These are phyloP conservation scores for Geosmithia putterillii DNA, from an alignment of 2,329 filamentous ascomycete species.

Conservation along the genomic window DNA sequence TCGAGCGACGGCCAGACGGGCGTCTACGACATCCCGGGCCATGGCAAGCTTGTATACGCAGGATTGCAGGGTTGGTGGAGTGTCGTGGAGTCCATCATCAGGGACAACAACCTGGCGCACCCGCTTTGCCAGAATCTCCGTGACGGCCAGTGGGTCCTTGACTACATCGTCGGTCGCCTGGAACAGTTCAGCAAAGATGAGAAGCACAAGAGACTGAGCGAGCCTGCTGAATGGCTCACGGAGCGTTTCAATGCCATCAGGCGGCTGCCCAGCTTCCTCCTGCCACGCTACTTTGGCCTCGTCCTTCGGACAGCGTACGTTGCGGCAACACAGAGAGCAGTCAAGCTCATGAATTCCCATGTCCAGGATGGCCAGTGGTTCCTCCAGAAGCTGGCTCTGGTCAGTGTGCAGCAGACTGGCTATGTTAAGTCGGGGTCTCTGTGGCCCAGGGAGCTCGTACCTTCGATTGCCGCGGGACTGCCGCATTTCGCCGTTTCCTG, in stretches of 20 bases:
- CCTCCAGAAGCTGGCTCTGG: conserved; percentile 76
- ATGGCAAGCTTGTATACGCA: conserved; percentile 82
- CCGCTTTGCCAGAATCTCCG: conserved; percentile 88
- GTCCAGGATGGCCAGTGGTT: conserved; percentile 78
- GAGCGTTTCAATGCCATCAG: conserved; percentile 79
- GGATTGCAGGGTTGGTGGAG: conserved; percentile 99
- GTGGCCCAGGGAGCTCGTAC: conserved; percentile 74
- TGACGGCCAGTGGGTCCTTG: conserved; percentile 82
- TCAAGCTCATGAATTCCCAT: conserved; percentile 68
- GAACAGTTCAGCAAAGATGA: conserved; percentile 55
- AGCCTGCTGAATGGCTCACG: conserved; percentile 66
- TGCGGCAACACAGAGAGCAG: conserved; percentile 65
- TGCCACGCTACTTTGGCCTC: conserved; percentile 87
- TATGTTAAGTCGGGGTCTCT: conserved; percentile 82
- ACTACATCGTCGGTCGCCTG: conserved; percentile 72
- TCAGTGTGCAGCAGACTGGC: conserved; percentile 84
- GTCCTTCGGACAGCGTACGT: conserved; percentile 80
- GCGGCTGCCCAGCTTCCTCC: conserved; percentile 72
- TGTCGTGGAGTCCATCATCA: conserved; percentile 70
- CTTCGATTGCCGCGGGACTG: conserved; percentile 80
- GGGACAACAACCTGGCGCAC: conserved; percentile 83
- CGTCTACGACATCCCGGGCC: conserved; percentile 74
- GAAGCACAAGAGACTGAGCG: conserved; percentile 48
- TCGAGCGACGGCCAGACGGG: conserved; percentile 70
- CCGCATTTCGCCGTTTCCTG: conserved; percentile 91